These are phyloP conservation scores for Yamadazyma olivae DNA, from an alignment of 805 yeast species.

Conservation along the genomic window DNA sequence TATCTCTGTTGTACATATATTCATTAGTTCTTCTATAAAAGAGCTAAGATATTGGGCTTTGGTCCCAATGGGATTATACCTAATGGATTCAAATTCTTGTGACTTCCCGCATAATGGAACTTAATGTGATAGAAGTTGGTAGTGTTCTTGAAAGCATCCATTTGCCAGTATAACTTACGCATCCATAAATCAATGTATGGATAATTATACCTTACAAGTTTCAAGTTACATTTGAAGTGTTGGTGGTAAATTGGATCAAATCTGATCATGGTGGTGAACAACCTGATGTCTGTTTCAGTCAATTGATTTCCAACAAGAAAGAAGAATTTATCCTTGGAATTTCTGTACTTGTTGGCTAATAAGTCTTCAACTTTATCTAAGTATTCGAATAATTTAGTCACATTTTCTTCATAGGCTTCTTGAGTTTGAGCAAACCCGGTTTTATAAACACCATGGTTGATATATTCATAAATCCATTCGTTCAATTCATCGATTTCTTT, in stretches of 20 bases:
- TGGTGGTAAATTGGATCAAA: constrained; percentile 93
- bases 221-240: constrained; percentile 89
- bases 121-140: constrained; percentile 89
- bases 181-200: constrained; percentile 80
- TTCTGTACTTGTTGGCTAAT: constrained; percentile 42
- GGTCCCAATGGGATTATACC: constrained; percentile 91
- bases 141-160: constrained; percentile 69
- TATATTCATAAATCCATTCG: constrained; percentile 75
- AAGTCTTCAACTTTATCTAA: constrained; percentile 69
- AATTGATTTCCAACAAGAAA: constrained; percentile 58
- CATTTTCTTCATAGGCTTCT: constrained; percentile 74
- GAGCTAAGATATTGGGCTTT: constrained; percentile 61
- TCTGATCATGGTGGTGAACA: constrained; percentile 82
- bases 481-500: constrained; percentile 72
- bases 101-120: constrained; percentile 85
- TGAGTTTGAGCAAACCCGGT: constrained; percentile 85
- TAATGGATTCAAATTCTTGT: constrained; percentile 71
- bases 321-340: constrained; percentile 17
- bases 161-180: constrained; percentile 74
- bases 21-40: background rate
- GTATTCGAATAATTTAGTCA: constrained; percentile 56
- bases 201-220: constrained; percentile 73
- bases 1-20: background rate
- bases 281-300: constrained; percentile 88
- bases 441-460: constrained; percentile 93